A percentile compares a stretch with the other conserved stretches of the same genome.
Conservation (phyloP, 2,329 filamentous ascomycete species). For the Talaromyces albobiverticillius region DNA sequence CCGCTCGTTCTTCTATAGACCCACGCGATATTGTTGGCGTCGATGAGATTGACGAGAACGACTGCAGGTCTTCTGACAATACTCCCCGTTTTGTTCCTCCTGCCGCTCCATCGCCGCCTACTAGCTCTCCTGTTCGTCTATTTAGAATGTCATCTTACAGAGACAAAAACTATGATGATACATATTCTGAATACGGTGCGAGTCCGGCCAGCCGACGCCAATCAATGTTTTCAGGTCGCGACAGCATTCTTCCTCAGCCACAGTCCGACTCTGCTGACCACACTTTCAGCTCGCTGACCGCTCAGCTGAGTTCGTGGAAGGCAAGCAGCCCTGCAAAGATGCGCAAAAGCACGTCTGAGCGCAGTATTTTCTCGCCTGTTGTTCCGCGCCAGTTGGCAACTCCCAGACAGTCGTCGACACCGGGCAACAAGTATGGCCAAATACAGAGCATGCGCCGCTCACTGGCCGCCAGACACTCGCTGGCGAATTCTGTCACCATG, state of each 20-base stretch:
- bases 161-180: slow-evolving; percentile 19
- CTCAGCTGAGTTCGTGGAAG: slow-evolving; percentile 62
- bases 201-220: slow-evolving; percentile 15
- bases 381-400: slow-evolving; percentile 6
- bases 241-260: slow-evolving; percentile 10
- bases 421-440: slow-evolving; percentile 14
- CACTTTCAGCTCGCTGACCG: slow-evolving; percentile 64
- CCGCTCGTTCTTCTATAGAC: slow-evolving; percentile 4
- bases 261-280: slow-evolving; percentile 28
- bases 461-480: slow-evolving; percentile 23
- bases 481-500: slow-evolving; percentile 13
- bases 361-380: slow-evolving; percentile 25
- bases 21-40: background rate
- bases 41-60: slow-evolving; percentile 10
- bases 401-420: background rate
- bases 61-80: background rate
- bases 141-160: slow-evolving; percentile 17
- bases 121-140: slow-evolving; percentile 10
- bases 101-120: slow-evolving; percentile 21
- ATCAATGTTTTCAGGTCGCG: slow-evolving; percentile 8
- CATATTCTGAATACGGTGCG: slow-evolving; percentile 29
- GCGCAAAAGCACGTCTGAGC: slow-evolving; percentile 22
- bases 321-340: slow-evolving; percentile 54
- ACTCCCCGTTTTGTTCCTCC: slow-evolving; percentile 13
- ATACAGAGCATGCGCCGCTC: slow-evolving; percentile 23